Percentiles rank a stretch among this genome's conserved stretches.
Evolutionary conservation across 306 rosid genomes (phyloP).

Genomic region (Datisca glomerata): DNA sequence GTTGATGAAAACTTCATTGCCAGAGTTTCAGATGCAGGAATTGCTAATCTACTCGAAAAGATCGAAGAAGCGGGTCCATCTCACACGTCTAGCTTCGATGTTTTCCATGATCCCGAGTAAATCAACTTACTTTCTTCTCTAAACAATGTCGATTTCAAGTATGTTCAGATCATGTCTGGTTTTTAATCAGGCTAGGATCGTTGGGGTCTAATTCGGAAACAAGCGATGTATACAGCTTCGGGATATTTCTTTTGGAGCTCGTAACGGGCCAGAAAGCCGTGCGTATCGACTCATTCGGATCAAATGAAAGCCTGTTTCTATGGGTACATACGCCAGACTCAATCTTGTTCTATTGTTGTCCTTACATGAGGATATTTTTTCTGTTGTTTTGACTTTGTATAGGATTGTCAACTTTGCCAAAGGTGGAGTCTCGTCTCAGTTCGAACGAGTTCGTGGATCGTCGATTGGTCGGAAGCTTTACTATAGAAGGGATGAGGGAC

Average conservation of each 20-base stretch:
- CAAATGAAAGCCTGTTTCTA: conserved; percentile 29
- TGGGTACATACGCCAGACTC: conserved; percentile 17
- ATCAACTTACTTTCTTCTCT: neutral
- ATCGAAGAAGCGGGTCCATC: conserved; percentile 35
- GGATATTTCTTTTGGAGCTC: conserved; percentile 35
- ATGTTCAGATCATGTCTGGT: neutral
- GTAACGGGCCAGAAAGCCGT: conserved; percentile 32
- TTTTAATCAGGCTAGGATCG: conserved; percentile 14
- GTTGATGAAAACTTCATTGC: conserved; percentile 37
- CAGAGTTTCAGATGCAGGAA: conserved; percentile 33
- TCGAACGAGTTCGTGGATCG: conserved; percentile 25
- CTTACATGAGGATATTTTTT: too few relatives aligned
- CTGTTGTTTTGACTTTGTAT: too few relatives aligned
- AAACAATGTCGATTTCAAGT: neutral
- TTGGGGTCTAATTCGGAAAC: conserved; percentile 12
- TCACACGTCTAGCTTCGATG: conserved; percentile 18
- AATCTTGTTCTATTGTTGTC: neutral
- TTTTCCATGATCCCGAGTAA: conserved; percentile 40
- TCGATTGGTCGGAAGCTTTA: conserved; percentile 26
- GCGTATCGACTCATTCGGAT: conserved; percentile 21
- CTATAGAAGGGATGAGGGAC: conserved; percentile 32
- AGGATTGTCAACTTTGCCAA: too few relatives aligned
- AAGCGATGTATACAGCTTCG: conserved; percentile 40
- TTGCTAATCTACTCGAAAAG: conserved; percentile 21
- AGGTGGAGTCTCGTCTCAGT: conserved; percentile 34